Evolutionary conservation across 192 early-diverging fungal species (phyloP).

Genomic region (Podila clonocystis): DNA sequence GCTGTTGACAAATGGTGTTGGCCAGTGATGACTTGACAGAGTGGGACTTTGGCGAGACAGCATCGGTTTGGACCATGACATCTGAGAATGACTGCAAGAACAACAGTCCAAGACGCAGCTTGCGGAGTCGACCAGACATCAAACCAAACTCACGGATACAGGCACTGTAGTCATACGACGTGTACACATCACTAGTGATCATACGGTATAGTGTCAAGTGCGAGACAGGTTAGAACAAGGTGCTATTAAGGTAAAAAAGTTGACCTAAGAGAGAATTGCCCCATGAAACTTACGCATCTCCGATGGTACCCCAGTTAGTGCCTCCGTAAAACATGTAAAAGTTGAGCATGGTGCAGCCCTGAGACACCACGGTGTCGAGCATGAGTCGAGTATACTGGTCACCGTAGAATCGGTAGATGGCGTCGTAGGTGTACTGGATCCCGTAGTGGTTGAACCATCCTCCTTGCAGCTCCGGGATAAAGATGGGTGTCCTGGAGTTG

Average conservation of each 20-base stretch:
- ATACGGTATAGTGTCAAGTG: not conserved
- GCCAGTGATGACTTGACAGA: constrained; percentile 45
- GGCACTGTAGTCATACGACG: constrained; percentile 81
- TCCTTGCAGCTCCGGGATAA: constrained; percentile 82
- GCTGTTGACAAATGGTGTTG: constrained; percentile 59
- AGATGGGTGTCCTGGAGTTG: constrained; percentile 70
- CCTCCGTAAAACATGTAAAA: constrained; percentile 83
- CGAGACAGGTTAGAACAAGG: too few species aligned
- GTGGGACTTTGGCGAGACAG: constrained; percentile 25
- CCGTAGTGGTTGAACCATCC: constrained; percentile 85
- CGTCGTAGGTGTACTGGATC: constrained; percentile 70
- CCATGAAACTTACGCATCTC: constrained; percentile 63
- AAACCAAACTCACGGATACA: constrained; percentile 78
- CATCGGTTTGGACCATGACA: constrained; percentile 61
- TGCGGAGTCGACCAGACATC: constrained; percentile 69
- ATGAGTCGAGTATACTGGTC: constrained; percentile 71
- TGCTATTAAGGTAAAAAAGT: too few species aligned
- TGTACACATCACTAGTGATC: constrained; percentile 73
- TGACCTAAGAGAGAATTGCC: too few species aligned
- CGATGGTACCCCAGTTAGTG: constrained; percentile 83
- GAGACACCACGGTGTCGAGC: constrained; percentile 69
- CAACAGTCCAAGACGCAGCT: constrained; percentile 64
- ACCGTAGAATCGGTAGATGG: constrained; percentile 76
- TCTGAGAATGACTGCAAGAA: constrained; percentile 70
- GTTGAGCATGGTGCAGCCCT: constrained; percentile 71